Base-by-base conservation (phyloP, 345 rosid species). In the Acer saccharum region DNA sequence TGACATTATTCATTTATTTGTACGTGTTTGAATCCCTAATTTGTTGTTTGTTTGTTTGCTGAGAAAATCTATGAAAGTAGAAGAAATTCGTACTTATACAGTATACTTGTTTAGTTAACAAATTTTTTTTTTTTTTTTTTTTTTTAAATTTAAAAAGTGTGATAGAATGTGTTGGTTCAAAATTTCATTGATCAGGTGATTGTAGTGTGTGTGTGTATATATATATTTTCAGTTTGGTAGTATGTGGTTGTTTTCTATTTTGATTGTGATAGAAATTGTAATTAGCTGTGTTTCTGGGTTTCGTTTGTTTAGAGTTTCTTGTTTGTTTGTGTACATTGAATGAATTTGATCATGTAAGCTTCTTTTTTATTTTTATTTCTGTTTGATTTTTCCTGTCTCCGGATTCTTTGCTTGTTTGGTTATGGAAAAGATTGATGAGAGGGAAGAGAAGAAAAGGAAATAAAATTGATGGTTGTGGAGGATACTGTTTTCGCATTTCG, bases 41-140 rank as follows among this genome's bases (percentile, higher is more conserved):
- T 71, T 71, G 17, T 57, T 29, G 44, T 58, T 55, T 39, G 74
- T 54, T 71, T 55, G 74, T 44, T 54, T n/a, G 6, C 43, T 54
- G 23, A 27, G 44, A 55, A 55, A 55, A 5, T 71, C 21, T 17
- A 13, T 20, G 64, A 1, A 54, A 16, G 32, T 21, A 7, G 63
- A 18, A 29, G 61, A 67, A 48, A 48, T 3, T 48, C 14, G 16
- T 48, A 11, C 14, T 32, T 29, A 3, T 29, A 29, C 35, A 29
- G 14, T 48, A 1, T 48, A 48, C 54, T 48, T 48, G 54, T 48
- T 48, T 48, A 11, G 54, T 48, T 48, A 12, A 7, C 8, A 43
- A 23, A 23, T 23, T 23, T 23, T 23, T 23, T 23, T 23, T 0
- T 23, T 23, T 23, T 23, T 27, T 27, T 0, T 27, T 27, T 27